A percentile compares a stretch with the other conserved stretches of the same genome.
Evolutionary conservation across 331 rosid genomes (phyloP).

Genomic region (Quercus phellos): DNA sequence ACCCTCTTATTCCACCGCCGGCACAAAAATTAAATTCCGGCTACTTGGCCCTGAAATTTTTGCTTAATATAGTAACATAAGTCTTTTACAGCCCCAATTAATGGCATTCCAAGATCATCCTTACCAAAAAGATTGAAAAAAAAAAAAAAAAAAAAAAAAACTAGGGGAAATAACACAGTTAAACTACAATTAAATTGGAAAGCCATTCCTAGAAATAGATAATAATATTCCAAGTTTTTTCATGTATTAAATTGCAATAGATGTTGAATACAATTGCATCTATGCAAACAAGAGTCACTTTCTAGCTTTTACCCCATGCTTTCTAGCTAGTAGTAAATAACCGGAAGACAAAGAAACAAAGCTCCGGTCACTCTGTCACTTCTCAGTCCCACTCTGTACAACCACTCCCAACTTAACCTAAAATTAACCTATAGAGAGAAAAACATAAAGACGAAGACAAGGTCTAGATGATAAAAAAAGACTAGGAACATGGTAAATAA

Average conservation of each 20-base stretch:
- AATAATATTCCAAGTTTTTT: too few relatives aligned
- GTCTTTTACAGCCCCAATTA: background rate
- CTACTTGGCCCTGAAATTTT: background rate
- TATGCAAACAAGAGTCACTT: too few relatives aligned
- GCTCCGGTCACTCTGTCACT: background rate
- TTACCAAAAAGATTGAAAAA: background rate
- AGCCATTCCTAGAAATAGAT: too few relatives aligned
- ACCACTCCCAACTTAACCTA: background rate
- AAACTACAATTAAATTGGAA: too few relatives aligned
- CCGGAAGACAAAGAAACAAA: background rate
- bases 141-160: background rate
- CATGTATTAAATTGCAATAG: too few relatives aligned
- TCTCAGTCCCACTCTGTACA: background rate
- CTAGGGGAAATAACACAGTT: too few relatives aligned
- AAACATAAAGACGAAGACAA: background rate
- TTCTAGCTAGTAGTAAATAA: background rate
- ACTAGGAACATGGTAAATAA: too few relatives aligned
- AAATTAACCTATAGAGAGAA: background rate
- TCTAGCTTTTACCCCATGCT: too few relatives aligned
- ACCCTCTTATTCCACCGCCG: background rate
- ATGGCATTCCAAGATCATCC: background rate
- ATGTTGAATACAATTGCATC: too few relatives aligned
- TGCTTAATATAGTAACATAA: background rate
- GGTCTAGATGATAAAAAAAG: background rate
- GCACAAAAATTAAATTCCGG: background rate